Evolutionary conservation across 306 rosid genomes (phyloP).

Genomic region (Gynostemma pentaphyllum): DNA sequence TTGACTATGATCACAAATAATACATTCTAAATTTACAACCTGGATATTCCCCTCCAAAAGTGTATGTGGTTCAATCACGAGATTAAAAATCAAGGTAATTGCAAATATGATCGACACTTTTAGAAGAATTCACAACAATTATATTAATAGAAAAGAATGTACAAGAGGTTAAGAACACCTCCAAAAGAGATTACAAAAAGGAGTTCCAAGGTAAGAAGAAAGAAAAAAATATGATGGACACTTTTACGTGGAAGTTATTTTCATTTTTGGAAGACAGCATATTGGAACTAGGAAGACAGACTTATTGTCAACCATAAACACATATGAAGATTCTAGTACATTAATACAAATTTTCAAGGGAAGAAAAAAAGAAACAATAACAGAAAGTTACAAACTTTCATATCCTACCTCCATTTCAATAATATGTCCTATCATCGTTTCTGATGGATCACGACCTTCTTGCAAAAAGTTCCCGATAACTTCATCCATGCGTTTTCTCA

Average conservation of each 20-base stretch:
- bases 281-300: no score
- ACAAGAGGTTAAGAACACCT: no score
- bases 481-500: constrained; percentile 32
- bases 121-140: no score
- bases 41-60: background rate
- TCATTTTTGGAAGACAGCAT: no score
- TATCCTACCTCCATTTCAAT: constrained; percentile 34
- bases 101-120: background rate
- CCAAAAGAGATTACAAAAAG: no score
- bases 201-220: no score
- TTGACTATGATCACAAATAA: background rate
- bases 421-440: constrained; percentile 34
- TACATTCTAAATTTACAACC: background rate
- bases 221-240: no score
- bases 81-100: background rate
- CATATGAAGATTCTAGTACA: background rate
- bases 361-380: background rate
- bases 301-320: background rate
- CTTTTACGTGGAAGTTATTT: no score
- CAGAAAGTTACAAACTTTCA: background rate
- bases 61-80: background rate
- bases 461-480: constrained; percentile 23
- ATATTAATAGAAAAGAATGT: no score
- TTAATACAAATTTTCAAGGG: background rate
- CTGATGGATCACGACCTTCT: constrained; percentile 26